Base-by-base conservation (phyloP, 179 eudicot species). In the Gypsophila paniculata region DNA sequence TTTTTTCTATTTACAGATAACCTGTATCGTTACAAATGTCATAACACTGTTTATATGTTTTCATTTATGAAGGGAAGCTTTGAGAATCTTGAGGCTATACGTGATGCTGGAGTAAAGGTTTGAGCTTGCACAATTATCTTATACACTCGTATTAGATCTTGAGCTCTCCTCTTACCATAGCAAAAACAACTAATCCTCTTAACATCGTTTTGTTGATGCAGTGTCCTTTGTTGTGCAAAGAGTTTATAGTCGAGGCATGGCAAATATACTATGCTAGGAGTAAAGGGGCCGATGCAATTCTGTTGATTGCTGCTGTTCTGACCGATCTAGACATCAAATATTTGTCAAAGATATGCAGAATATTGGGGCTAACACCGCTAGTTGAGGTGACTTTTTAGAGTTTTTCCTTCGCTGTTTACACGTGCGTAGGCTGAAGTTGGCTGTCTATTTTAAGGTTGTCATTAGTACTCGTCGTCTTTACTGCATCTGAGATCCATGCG, bases 181-280 rank as follows among this genome's bases (percentile, higher is more conserved):
- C 19, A 59, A 13, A 22, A 32, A 5, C 54, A 15, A 26, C 13
- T 26, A 48, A 25, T 54, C 60, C 9, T 69, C 5, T 42, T 60
- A 29, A 65, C 60, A 19, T 1, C 13, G 54, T 25, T 32, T 64
- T 23, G 21, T 39, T 66, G 5, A 25, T 51, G 85, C 92, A 94
- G 99, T 94, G 99, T 74, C 99, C 97, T 77, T 81, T 94, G 7
- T 74, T 94, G 64, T 92, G 99, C 84, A 94, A 94, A 86, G 99
- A 94, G 51, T 95, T 95, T 72, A 80, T 95, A 25, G 77, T 95
- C 68, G 99, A 95, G 71, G 96, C 94, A 48, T 90, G 95, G 96
- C 99, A 95, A 85, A 83, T 95, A 68, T 90, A 86, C 84, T 82
- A 86, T 77, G 98, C 98, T 72, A 85, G 98, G 71, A 64, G 73